Evolutionary conservation across 2,329 filamentous ascomycete species (phyloP).

Genomic region (Immersiporthe knoxdaviesiana): DNA sequence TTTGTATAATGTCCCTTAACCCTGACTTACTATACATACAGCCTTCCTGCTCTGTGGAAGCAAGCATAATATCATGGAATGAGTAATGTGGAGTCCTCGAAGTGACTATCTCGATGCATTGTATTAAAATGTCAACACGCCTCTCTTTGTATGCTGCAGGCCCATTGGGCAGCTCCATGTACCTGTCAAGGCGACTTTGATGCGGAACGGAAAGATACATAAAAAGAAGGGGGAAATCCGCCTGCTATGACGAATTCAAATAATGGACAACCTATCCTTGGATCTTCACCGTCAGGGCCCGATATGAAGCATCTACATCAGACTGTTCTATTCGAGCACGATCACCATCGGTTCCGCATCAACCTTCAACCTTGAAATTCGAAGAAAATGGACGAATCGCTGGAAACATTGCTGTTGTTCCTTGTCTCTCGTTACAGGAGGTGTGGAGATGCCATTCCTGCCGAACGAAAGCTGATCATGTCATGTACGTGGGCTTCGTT

Average conservation of each 20-base stretch:
- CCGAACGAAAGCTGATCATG: neutral
- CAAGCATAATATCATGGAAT: neutral
- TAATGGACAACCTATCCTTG: neutral
- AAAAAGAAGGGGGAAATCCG: neutral
- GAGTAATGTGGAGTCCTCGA: neutral
- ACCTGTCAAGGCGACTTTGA: neutral
- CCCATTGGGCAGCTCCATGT: too few relatives aligned
- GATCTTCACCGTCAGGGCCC: neutral
- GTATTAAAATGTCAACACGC: too few relatives aligned
- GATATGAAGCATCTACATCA: neutral
- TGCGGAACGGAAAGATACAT: too few relatives aligned
- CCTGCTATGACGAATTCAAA: neutral
- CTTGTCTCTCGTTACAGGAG: neutral
- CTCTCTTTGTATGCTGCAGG: too few relatives aligned
- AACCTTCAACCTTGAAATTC: neutral
- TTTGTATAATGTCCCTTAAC: neutral
- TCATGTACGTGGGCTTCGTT: neutral
- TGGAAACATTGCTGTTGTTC: neutral
- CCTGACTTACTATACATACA: neutral
- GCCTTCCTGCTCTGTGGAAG: neutral
- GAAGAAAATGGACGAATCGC: neutral
- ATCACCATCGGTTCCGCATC: neutral
- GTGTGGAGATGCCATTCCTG: neutral
- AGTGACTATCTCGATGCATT: too few relatives aligned
- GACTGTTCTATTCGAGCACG: neutral